These are phyloP conservation scores for Asterochloris sp. DNA, from an alignment of 139 green algal genomes.

Conservation along the genomic window DNA sequence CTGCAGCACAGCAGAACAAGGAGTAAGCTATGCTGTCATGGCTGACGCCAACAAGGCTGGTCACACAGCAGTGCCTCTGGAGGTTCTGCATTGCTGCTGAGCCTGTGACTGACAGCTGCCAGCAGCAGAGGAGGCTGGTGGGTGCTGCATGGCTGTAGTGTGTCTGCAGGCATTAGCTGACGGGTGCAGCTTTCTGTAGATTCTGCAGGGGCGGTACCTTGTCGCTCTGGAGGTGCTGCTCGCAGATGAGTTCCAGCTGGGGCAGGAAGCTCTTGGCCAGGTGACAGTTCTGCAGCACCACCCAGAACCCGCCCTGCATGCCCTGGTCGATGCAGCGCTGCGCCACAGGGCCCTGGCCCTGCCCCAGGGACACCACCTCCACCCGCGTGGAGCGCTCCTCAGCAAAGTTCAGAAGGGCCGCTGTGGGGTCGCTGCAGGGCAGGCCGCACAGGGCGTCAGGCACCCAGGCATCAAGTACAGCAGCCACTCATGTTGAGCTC, in stretches of 20 bases:
- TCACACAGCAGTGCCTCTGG: no score
- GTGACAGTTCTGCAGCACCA: constrained; percentile 85
- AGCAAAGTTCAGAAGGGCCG: constrained; percentile 70
- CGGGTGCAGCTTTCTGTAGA: no score
- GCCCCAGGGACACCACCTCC: constrained; percentile 71
- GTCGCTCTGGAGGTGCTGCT: constrained; percentile 60
- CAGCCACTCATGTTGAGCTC: not conserved
- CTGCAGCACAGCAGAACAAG: not conserved
- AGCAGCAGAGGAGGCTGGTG: no score
- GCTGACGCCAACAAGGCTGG: no score
- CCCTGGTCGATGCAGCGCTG: constrained; percentile 48
- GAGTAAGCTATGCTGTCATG: no score
- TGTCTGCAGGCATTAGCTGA: no score
- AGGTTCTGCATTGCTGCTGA: no score
- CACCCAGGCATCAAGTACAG: not conserved
- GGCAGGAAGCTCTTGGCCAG: constrained; percentile 67
- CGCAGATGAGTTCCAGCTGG: constrained; percentile 69
- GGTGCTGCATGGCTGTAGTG: no score
- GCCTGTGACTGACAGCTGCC: no score
- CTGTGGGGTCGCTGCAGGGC: constrained; percentile 66
- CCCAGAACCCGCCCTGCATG: constrained; percentile 66
- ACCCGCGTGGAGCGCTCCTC: constrained; percentile 56
- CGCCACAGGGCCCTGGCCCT: constrained; percentile 72
- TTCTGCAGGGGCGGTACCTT: constrained; percentile 10
- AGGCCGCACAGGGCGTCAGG: not conserved